Evolutionary conservation across 139 green algal species (phyloP), one percentile per base, ranked within the genome.

Genomic region (Chlamydomonas asymmetrica): DNA sequence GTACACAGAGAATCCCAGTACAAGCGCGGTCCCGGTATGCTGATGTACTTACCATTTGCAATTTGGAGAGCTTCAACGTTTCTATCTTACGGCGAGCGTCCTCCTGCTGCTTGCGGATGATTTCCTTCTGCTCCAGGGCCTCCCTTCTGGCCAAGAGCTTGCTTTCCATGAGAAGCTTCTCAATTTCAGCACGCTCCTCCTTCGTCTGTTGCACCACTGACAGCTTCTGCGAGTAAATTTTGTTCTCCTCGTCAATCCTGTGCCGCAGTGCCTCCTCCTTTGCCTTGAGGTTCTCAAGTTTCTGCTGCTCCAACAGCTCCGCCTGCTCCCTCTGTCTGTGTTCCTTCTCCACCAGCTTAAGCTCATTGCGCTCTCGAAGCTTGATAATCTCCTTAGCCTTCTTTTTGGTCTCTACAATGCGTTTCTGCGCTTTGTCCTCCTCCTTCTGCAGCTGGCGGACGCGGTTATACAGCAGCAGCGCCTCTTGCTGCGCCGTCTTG

Each of bases 391-490:
- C 85, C 31, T 82, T 81, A 25, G 83, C 87, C n/a, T 87, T 86
- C 61, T 77, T 73, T 35, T 88, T 87, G 34, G 89, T 93, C 37
- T 93, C 84, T 3, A 80, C 45, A 32, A 93, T 90, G 27, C 89
- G 78, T 72, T 88, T 91, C 48, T 81, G 60, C 7, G 82, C 84
- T 37, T 84, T 83, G 63, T 91, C 82, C 71, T 93, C 88, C 70
- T 94, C 88, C 73, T 92, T 93, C 71, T 92, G 80, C 43, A 94
- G 76, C 71, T 91, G 87, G 62, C 82, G 65, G 1, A 94, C 87
- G 32, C 88, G 85, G 70, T 93, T 93, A 75, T 90, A 89, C n/a
- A 93, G 76, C 13, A 81, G 78, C 54, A 87, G 56, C 10, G 87
- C 85, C 71, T 93, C 88, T 25, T 93, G 87, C 66, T 93, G 86